Conservation (phyloP, 352 stramenopile species). For the Thraustotheca clavata region DNA sequence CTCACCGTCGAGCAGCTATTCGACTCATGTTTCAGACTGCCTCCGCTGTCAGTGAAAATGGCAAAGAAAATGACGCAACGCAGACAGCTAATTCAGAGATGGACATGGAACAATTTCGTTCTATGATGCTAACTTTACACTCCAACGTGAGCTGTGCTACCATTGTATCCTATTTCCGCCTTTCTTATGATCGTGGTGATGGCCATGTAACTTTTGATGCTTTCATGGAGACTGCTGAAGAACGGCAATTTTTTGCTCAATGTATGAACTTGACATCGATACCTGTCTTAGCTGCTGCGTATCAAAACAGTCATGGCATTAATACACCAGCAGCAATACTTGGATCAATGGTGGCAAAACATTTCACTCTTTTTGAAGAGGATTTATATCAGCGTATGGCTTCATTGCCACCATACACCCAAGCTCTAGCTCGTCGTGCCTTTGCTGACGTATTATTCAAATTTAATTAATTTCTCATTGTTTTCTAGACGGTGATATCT, state of each 20-base stretch:
- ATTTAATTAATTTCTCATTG: not conserved
- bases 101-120: slow-evolving; percentile 87
- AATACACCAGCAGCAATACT: slow-evolving; percentile 17
- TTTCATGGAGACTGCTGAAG: slow-evolving; percentile 81
- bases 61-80: not conserved
- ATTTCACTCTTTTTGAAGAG: slow-evolving; percentile 24
- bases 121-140: slow-evolving; percentile 80
- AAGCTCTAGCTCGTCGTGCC: not conserved
- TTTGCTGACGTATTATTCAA: not conserved
- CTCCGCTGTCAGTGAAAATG: slow-evolving; percentile 21
- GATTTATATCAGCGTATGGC: not conserved
- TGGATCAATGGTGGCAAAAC: slow-evolving; percentile 24
- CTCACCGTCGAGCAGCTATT: slow-evolving; percentile 80
- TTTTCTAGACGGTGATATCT: not conserved
- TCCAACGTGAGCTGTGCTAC: slow-evolving; percentile 57
- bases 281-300: not conserved
- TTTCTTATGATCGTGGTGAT: slow-evolving; percentile 51
- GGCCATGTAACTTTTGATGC: slow-evolving; percentile 81
- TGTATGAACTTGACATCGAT: slow-evolving; percentile 74
- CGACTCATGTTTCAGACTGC: slow-evolving; percentile 91
- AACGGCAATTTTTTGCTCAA: slow-evolving; percentile 77
- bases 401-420: not conserved
- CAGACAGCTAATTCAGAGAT: slow-evolving; percentile 37
- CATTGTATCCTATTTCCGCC: slow-evolving; percentile 53
- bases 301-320: not conserved